Evolutionary conservation across 164 flowering plant species (phyloP), one percentile per base, ranked within the genome.

Genomic region (Stephania japonica): DNA sequence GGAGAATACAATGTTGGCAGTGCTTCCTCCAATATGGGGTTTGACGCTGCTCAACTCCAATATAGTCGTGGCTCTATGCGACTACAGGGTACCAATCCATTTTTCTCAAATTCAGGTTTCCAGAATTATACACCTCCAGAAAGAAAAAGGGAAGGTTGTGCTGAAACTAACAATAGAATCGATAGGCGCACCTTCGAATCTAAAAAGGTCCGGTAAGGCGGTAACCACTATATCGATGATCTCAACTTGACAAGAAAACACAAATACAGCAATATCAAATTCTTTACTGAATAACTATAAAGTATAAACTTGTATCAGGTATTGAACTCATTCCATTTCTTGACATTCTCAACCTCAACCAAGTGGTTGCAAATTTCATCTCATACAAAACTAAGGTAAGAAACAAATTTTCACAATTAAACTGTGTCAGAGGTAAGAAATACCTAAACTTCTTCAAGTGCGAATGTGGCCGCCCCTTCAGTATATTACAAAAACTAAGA

Each of bases 401-500:
- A 32, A 71, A 32, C 2, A 71, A 62, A 42, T 13, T 62, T 62
- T 10, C 27, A 41, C 53, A 32, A 32, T 32, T 32, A 32, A 32
- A 32, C 38, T 32, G 38, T 61, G 43, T 53, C 8, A 62, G 63
- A 61, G 13, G 18, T 47, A 19, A 70, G 21, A 25, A 27, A 50
- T 62, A 44, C 53, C 53, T 47, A 76, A 1, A 27, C 27, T 14
- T 32, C 44, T 61, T 24, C 67, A 61, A 21, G 18, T 43, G 13
- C 43, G 65, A 6, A 42, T 42, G 25, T 32, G 21, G 27, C 11
- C 61, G 47, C 62, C 67, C 65, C 71, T 59, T 74, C 69, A 7
- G 61, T 69, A 32, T 76, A 67, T 59, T 65, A 26, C 32, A 75
- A 69, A 72, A 67, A 67, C 74, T 78, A 76, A 68, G 81, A 80